Conservation (phyloP, 2,329 filamentous ascomycete genomes). For the Chalaropsis thielavioides region DNA sequence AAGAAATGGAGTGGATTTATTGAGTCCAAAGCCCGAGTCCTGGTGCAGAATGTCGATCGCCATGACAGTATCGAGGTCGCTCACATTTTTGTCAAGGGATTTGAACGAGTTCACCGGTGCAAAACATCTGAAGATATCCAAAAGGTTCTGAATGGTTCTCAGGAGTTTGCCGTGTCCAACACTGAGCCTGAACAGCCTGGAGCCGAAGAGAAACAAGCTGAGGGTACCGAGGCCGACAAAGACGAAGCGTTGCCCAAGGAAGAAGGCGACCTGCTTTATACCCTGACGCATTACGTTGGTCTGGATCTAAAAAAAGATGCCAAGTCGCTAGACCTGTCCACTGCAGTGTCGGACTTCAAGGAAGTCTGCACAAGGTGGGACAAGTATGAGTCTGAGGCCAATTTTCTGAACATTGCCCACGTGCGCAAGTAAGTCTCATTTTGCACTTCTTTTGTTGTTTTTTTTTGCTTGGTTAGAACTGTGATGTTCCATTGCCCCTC, state of each 20-base stretch:
- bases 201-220: constrained; percentile 21
- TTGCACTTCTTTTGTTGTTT: too few species aligned
- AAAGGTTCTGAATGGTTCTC: constrained; percentile 39
- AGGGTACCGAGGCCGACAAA: constrained; percentile 32
- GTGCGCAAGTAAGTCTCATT: constrained; percentile 58
- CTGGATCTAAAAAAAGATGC: constrained; percentile 65
- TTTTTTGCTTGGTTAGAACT: not conserved
- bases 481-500: not conserved
- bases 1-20: constrained; percentile 82
- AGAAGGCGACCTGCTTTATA: constrained; percentile 46
- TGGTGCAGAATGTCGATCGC: constrained; percentile 70
- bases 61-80: constrained; percentile 69
- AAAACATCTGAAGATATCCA: constrained; percentile 38
- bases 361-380: constrained; percentile 62
- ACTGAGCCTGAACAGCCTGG: not conserved
- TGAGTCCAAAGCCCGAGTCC: constrained; percentile 78
- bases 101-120: constrained; percentile 66
- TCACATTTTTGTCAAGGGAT: constrained; percentile 85
- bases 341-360: constrained; percentile 76
- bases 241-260: constrained; percentile 17
- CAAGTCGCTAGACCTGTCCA: constrained; percentile 63
- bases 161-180: constrained; percentile 30
- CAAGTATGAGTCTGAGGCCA: constrained; percentile 59
- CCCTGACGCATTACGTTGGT: constrained; percentile 88
- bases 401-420: constrained; percentile 67